A percentile compares a stretch with the other conserved stretches of the same genome.
Conservation (phyloP, 148 eudicot species). For the Rhododendron vialii region DNA sequence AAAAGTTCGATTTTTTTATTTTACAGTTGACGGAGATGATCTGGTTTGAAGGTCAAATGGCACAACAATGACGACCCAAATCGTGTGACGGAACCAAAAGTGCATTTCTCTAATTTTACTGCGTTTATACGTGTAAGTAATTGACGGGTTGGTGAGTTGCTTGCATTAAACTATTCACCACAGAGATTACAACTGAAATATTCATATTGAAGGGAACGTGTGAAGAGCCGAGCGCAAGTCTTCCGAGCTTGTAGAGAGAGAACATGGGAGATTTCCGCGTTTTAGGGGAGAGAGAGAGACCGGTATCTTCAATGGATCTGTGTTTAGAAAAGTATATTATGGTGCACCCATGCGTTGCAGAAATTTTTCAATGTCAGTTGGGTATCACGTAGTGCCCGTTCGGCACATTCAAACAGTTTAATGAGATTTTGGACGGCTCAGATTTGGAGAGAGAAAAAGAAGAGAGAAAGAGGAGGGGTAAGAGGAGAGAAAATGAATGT, state of each 20-base stretch:
- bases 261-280: neutral
- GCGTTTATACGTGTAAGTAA: neutral
- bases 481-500: too few species aligned
- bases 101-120: neutral
- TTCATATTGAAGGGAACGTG: slow-evolving; percentile 7
- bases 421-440: too few species aligned
- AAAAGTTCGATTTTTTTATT: neutral
- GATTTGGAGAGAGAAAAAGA: too few species aligned
- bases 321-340: too few species aligned
- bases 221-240: neutral
- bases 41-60: slow-evolving; percentile 9
- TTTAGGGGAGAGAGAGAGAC: neutral
- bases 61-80: slow-evolving; percentile 1
- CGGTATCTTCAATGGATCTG: too few species aligned
- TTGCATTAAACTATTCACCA: neutral
- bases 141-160: neutral
- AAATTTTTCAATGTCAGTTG: too few species aligned
- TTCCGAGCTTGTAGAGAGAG: slow-evolving; percentile 15
- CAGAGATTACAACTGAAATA: slow-evolving; percentile 5
- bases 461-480: too few species aligned
- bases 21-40: neutral
- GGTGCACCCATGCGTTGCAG: too few species aligned
- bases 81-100: slow-evolving; percentile 4
- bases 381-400: too few species aligned
- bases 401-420: rapidly evolving